Base-by-base conservation (phyloP, 2,329 filamentous ascomycete species). In the Chrysoporthe cubensis region DNA sequence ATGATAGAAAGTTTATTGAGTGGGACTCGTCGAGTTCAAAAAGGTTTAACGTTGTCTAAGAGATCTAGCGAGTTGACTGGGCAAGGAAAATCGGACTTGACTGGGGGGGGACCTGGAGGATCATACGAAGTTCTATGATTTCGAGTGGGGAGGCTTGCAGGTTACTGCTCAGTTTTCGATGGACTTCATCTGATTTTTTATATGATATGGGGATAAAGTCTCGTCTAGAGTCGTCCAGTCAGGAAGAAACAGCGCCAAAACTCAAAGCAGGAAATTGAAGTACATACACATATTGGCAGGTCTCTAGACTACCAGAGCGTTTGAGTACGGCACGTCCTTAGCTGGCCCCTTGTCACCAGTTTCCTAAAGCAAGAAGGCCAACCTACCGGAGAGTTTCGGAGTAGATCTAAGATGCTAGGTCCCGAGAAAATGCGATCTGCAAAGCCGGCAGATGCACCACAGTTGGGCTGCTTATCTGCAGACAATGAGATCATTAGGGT, bases 111-210 rank as follows among this genome's bases (percentile, higher is more conserved):
- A 26, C 26, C 32, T 52, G 11, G n/a, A 64, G 44, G 44, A 64
- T 40, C 8, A 54, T 9, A 21, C 37, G 3, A 52, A 54, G 46
- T 62, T 62, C 43, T 44, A 40, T 13, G 60, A 11, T 13, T 16
- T 62, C 9, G 60, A 62, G 44, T 62, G 60, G 44, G 60, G 60
- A 48, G 60, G 13, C 16, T 34, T 48, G 60, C 44, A 62, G 44
- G 32, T 62, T 18, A 21, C 60, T 6, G 40, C n/a, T 32, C n/a
- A 62, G 9, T 21, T 11, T 8, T 48, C 2, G 40, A 32, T 37
- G 16, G 42, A 21, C 18, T n/a, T 26, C 32, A 26, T 2, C 9
- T 59, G 7, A 46, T n/a, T 21, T 40, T n/a, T 43, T 13, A n/a
- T n/a, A 21, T 26, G 13, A 40, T 7, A 6, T 40, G 37, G 37